Conservation (phyloP, 208 protist species). For the Acanthamoeba lenticulata region DNA sequence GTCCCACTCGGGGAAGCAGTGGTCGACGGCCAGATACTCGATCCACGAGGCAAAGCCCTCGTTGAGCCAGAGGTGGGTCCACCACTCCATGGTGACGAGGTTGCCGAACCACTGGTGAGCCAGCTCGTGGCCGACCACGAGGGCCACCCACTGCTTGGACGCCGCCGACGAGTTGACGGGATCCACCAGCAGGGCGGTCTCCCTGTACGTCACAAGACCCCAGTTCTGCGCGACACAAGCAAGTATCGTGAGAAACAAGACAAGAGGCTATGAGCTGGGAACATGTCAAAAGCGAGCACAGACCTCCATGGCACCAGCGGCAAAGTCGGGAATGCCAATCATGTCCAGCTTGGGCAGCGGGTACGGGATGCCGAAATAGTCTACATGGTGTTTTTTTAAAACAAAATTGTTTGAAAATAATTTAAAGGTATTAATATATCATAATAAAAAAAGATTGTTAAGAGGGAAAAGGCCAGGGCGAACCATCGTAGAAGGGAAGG, state of each 20-base stretch:
- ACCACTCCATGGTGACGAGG: constrained; percentile 97
- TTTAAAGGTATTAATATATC: neutral
- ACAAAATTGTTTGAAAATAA: neutral
- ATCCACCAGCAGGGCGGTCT: constrained; percentile 84
- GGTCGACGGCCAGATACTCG: constrained; percentile 71
- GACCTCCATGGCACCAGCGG: constrained; percentile 93
- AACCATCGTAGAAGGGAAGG: neutral
- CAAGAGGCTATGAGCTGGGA: neutral
- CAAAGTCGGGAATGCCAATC: constrained; percentile 91
- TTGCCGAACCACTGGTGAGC: constrained; percentile 98
- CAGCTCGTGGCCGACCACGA: constrained; percentile 80
- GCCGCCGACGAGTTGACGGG: constrained; percentile 82
- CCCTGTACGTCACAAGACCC: constrained; percentile 95
- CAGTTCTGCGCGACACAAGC: constrained; percentile 91
- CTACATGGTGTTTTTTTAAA: neutral
- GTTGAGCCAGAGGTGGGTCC: constrained; percentile 98
- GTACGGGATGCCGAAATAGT: constrained; percentile 75
- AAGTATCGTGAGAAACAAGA: no score
- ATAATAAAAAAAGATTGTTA: neutral
- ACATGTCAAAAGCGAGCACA: neutral
- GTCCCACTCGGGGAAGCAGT: constrained; percentile 71
- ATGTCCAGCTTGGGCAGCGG: constrained; percentile 95
- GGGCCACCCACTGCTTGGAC: constrained; percentile 70
- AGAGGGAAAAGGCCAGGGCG: neutral
- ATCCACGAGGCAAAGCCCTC: constrained; percentile 88